Evolutionary conservation across 2,329 filamentous ascomycete species (phyloP).

Genomic region (Colletotrichum orchidophilum): DNA sequence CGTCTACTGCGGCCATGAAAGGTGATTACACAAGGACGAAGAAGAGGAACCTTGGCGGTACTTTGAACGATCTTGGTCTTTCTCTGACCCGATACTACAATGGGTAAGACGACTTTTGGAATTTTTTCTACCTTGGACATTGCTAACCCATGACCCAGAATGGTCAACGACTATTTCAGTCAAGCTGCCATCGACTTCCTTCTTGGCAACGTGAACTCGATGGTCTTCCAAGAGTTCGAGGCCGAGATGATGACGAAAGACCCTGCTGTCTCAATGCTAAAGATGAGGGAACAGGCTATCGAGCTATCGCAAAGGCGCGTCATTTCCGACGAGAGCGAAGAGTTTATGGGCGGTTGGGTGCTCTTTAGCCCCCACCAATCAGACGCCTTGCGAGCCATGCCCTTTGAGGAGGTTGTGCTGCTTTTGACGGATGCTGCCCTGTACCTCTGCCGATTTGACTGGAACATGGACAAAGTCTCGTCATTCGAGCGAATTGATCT

Average conservation of each 20-base stretch:
- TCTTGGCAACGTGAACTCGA: slow-evolving; percentile 84
- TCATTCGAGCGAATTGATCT: slow-evolving; percentile 90
- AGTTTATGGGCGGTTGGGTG: slow-evolving; percentile 90
- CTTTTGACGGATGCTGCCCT: slow-evolving; percentile 85
- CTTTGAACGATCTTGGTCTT: slow-evolving; percentile 88
- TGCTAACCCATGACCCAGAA: slow-evolving; percentile 62
- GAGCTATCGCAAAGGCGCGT: slow-evolving; percentile 89
- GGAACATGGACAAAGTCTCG: slow-evolving; percentile 92
- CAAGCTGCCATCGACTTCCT: slow-evolving; percentile 96
- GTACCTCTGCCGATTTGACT: slow-evolving; percentile 92
- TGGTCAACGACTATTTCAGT: slow-evolving; percentile 97
- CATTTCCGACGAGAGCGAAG: slow-evolving; percentile 83
- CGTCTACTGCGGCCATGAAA: slow-evolving; percentile 94
- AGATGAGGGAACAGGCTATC: slow-evolving; percentile 87
- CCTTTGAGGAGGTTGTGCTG: slow-evolving; percentile 89
- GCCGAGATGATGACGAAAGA: slow-evolving; percentile 93
- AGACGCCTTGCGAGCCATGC: slow-evolving; percentile 71
- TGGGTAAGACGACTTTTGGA: slow-evolving; percentile 57
- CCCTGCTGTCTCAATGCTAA: slow-evolving; percentile 85
- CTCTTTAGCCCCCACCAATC: slow-evolving; percentile 79
- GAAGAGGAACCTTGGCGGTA: slow-evolving; percentile 90
- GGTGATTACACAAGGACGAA: slow-evolving; percentile 94
- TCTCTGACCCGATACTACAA: slow-evolving; percentile 82
- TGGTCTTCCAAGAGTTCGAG: slow-evolving; percentile 94
- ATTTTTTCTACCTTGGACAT: background rate